Conservation (phyloP, 2,329 filamentous ascomycete genomes). For the Pseudogymnoascus sp. region DNA sequence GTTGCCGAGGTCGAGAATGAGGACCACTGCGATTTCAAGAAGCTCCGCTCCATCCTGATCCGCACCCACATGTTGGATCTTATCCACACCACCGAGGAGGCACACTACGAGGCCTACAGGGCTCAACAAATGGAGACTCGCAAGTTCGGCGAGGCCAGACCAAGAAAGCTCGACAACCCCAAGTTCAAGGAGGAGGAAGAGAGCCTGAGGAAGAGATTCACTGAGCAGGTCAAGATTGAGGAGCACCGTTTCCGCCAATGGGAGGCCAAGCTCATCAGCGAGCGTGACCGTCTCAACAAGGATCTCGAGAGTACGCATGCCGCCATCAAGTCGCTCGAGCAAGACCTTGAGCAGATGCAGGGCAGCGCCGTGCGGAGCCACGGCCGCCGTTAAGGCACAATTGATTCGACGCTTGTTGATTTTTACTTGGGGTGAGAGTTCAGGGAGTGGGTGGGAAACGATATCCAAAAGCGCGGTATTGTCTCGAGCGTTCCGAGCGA, state of each 20-base stretch:
- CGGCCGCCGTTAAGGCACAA: slow-evolving; percentile 65
- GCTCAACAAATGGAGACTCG: slow-evolving; percentile 99
- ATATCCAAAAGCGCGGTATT: slow-evolving; percentile 14
- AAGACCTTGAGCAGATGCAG: slow-evolving; percentile 89
- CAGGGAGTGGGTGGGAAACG: slow-evolving; percentile 12
- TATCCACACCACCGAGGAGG: slow-evolving; percentile 98
- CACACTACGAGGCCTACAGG: slow-evolving; percentile 98
- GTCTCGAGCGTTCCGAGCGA: slow-evolving; percentile 23
- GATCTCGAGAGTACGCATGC: slow-evolving; percentile 97
- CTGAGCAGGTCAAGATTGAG: slow-evolving; percentile 99
- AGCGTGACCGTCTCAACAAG: slow-evolving; percentile 99
- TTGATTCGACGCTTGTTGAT: slow-evolving; percentile 7
- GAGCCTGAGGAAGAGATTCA: slow-evolving; percentile 95
- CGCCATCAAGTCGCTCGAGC: slow-evolving; percentile 82
- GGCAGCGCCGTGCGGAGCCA: slow-evolving; percentile 83
- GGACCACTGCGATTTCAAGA: slow-evolving; percentile 99
- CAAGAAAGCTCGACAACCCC: slow-evolving; percentile 97
- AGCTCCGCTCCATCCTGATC: slow-evolving; percentile 96
- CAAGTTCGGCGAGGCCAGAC: slow-evolving; percentile 96
- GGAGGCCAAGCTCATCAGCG: slow-evolving; percentile 99
- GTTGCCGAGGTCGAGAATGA: slow-evolving; percentile 99
- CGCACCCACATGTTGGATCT: slow-evolving; percentile 99
- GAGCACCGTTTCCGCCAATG: slow-evolving; percentile 98
- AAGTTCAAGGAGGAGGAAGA: slow-evolving; percentile 99
- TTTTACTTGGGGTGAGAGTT: slow-evolving; percentile 12